Base-by-base conservation (phyloP, 1,284 basidiomycete genomes). In the Pisolithus thermaeus region DNA sequence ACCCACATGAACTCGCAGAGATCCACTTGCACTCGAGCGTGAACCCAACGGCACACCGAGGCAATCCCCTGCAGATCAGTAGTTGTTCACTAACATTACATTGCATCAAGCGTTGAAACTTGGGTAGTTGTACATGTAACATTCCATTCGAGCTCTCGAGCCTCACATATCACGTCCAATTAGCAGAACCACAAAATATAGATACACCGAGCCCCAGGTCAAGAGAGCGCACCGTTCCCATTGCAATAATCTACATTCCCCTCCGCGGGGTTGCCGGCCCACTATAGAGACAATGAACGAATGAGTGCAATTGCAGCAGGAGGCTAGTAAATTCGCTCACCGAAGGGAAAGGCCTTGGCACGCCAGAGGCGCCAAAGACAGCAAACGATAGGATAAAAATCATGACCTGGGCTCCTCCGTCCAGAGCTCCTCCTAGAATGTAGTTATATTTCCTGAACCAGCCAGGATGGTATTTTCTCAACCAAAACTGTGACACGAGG, bases 381-480 rank as follows among this genome's bases (percentile, higher is more conserved):
- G 83, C 81, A 61, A 86, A 85, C 5, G 80, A 82, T 8, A 85
- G 69, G 28, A 87, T 71, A 61, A 87, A 84, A 28, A 82, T 75
- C 74, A 85, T 81, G 44, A 82, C 72, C 59, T 86, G 81, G 6
- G 81, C 78, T 14, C 84, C 84, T 36, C 84, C 84, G 59, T 87
- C 84, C 36, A 84, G 66, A 3, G 81, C 84, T 27, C 81, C 83
- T 8, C 80, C 81, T 1, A 86, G 68, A 50, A 88, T 74, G 60
- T 83, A 87, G 66, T 85, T 87, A 68, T 84, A 84, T 62, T 82
- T 79, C 60, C 74, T 73, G 61, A 76, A 79, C 76, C 75, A 78
- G 70, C 74, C 72, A 61, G 82, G 82, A 55, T 81, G 76, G 52
- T 78, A 76, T 43, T 67, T 71, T 48, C 82, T 69, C n/a, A 83